Evolutionary conservation across 2,329 filamentous ascomycete species (phyloP).

Genomic region (Phaeophleospora eucalypticola): DNA sequence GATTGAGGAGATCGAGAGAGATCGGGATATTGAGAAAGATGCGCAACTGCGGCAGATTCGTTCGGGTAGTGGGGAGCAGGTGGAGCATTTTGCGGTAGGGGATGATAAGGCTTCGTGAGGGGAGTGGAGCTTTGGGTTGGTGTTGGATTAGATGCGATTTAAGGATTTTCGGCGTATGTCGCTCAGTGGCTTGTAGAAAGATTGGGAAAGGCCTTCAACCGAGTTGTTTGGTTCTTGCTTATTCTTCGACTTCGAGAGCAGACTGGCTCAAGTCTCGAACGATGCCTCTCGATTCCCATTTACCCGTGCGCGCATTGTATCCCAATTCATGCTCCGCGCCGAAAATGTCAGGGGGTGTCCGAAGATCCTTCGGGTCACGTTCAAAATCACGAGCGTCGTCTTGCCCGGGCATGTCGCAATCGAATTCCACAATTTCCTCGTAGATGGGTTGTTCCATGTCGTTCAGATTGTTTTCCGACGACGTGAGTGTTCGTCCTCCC

Average conservation of each 20-base stretch:
- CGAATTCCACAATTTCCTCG: not conserved
- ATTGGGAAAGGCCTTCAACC: too few relatives aligned
- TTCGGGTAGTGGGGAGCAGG: not conserved
- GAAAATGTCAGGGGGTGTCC: not conserved
- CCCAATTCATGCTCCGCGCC: not conserved
- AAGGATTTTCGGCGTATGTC: too few relatives aligned
- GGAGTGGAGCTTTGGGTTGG: too few relatives aligned
- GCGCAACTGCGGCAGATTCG: not conserved
- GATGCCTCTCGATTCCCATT: not conserved
- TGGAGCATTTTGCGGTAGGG: not conserved
- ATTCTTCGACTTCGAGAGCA: too few relatives aligned
- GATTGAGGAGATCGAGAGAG: slow-evolving; percentile 12
- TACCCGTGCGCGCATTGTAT: not conserved
- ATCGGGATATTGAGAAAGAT: slow-evolving; percentile 14
- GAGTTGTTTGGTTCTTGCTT: too few relatives aligned
- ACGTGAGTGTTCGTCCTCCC: not conserved
- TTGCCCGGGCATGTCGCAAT: not conserved
- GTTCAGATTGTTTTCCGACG: not conserved
- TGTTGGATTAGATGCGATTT: too few relatives aligned
- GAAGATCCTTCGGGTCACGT: too few relatives aligned
- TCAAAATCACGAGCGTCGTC: not conserved
- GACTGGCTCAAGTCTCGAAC: not conserved
- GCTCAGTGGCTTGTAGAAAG: too few relatives aligned
- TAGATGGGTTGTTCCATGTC: not conserved
- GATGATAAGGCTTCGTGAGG: not conserved